Percentiles rank a stretch among this genome's conserved stretches.
Evolutionary conservation across 2,329 filamentous ascomycete species (phyloP).

Genomic region (Apiospora kogelbergensis): DNA sequence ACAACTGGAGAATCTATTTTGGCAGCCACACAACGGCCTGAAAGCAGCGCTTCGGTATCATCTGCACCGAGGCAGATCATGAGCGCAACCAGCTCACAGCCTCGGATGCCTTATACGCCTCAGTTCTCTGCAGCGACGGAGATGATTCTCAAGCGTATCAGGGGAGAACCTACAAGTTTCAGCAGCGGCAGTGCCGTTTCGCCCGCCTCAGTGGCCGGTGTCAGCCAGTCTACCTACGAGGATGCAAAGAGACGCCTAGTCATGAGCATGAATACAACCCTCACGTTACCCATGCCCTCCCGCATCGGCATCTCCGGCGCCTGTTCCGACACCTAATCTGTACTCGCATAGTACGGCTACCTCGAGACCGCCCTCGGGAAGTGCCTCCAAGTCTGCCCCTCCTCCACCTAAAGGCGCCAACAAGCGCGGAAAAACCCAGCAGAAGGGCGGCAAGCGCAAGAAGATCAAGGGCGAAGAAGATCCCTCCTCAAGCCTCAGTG

Average conservation of each 20-base stretch:
- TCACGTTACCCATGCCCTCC: slow-evolving; percentile 37
- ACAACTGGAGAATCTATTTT: neutral
- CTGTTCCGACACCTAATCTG: neutral
- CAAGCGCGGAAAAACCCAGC: slow-evolving; percentile 17
- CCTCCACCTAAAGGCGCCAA: slow-evolving; percentile 14
- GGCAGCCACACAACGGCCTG: neutral
- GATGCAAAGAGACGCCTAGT: slow-evolving; percentile 40
- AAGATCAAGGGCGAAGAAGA: slow-evolving; percentile 28
- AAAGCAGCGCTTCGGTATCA: neutral
- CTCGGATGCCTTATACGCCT: slow-evolving; percentile 30
- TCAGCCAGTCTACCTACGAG: slow-evolving; percentile 36
- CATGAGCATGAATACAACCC: slow-evolving; percentile 39
- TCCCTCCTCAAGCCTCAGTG: slow-evolving; percentile 26
- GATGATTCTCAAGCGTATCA: slow-evolving; percentile 40
- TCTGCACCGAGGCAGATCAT: slow-evolving; percentile 11
- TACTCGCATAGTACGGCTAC: neutral
- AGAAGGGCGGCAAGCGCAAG: slow-evolving; percentile 34
- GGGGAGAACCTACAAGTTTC: slow-evolving; percentile 33
- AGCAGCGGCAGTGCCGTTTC: slow-evolving; percentile 35
- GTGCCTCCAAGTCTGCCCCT: slow-evolving; percentile 7
- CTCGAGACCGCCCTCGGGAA: neutral
- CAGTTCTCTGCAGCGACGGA: slow-evolving; percentile 38
- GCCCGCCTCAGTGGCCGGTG: slow-evolving; percentile 31
- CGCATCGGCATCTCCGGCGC: slow-evolving; percentile 13
- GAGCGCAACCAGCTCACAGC: slow-evolving; percentile 23